Base-by-base conservation (phyloP, 148 eudicot genomes). In the Persicaria tinctoria region DNA sequence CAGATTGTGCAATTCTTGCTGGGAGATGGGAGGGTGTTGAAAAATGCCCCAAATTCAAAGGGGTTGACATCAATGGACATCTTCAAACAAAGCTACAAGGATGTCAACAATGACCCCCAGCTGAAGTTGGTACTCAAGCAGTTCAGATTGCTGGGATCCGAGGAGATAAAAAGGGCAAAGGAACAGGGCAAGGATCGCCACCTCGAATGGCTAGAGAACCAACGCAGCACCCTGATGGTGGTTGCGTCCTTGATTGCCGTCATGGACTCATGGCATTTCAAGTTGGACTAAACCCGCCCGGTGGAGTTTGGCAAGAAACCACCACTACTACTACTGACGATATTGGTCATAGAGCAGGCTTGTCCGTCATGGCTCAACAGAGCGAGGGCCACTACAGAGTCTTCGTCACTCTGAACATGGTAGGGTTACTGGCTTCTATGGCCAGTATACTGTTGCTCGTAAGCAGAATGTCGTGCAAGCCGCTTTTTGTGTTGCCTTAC, bases 371-470 rank as follows among this genome's bases (percentile, higher is more conserved):
- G 73, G 73, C 53, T 46, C 53, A 47, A 8, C 53, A 2, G 1
- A 17, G 47, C 73, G 41, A 50, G 55, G 56, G 3, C 5, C 23
- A 7, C 7, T 76, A 76, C 54, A 53, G 69, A 4, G 2, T 9
- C 0, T 76, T 57, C 51, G 20, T 76, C 5, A 6, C 54, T 0
- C 54, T 76, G 3, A 54, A 56, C 44, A 60, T 80, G 11, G n/a
- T 76, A 0, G 74, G 74, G 5, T 53, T 76, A 13, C 51, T 69
- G 3, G 41, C 78, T 2, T 76, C 78, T 2, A 51, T 76, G 66
- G 69, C 66, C 4, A 70, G 70, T 70, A 76, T 76, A 46, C 44
- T 76, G 3, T 32, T 76, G 63, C 78, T 76, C 46, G 53, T 76
- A 51, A 76, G 74, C n/a, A 70, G 70, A 45, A 44, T 76, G 51